phyloP scores from a whole-genome alignment of 768 basidiomycete genomes.

The Baorangia bicolor region DNA sequence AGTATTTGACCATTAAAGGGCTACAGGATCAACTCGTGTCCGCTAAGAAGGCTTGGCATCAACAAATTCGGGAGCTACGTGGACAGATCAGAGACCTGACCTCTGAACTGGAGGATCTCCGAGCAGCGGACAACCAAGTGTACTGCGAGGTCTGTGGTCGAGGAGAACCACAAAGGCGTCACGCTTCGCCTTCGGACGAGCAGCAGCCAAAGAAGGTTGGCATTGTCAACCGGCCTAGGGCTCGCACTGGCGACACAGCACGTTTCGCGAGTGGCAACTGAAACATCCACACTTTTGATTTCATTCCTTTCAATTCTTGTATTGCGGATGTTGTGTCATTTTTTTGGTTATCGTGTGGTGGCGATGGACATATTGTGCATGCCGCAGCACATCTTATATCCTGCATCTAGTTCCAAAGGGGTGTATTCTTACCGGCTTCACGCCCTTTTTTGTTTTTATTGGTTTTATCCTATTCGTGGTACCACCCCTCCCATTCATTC shows the following conservation, averaged over 20 bases:
- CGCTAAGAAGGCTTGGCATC: constrained; percentile 65
- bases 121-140: constrained; percentile 38
- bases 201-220: constrained; percentile 31
- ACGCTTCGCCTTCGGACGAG: constrained; percentile 12
- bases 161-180: constrained; percentile 30
- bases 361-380: constrained; percentile 10
- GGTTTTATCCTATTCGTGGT: constrained; percentile 29
- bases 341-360: constrained; percentile 16
- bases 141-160: constrained; percentile 66
- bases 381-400: constrained; percentile 11
- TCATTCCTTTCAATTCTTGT: constrained; percentile 10
- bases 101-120: constrained; percentile 61
- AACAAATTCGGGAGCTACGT: constrained; percentile 73
- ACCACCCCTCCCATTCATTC: constrained; percentile 24
- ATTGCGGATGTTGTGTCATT: constrained; percentile 14
- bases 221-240: constrained; percentile 63
- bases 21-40: constrained; percentile 61
- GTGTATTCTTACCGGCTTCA: constrained; percentile 7
- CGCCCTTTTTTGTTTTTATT: constrained; percentile 24
- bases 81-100: constrained; percentile 71
- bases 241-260: constrained; percentile 61
- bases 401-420: constrained; percentile 9
- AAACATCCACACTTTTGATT: constrained; percentile 13
- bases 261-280: constrained; percentile 54
- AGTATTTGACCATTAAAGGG: constrained; percentile 45